A percentile compares a stretch with the other conserved stretches of the same genome.
These are phyloP conservation scores for Carpinus fangiana DNA, from an alignment of 306 rosid genomes.

Conservation along the genomic window DNA sequence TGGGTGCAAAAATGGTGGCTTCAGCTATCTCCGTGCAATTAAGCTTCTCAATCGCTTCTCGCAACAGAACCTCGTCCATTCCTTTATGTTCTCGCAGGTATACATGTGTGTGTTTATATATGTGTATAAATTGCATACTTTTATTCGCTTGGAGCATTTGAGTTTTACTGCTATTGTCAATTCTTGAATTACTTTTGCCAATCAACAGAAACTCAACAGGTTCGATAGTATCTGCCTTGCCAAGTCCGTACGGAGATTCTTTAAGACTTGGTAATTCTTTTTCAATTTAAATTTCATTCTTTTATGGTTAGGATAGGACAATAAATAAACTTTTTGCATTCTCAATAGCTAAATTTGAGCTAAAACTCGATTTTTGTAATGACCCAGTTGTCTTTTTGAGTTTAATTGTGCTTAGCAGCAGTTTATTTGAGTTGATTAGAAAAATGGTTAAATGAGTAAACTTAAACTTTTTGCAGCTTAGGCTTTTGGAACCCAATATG, in stretches of 20 bases:
- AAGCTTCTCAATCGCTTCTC: conserved; percentile 60
- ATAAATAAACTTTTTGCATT: neutral
- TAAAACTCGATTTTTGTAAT: conserved; percentile 2
- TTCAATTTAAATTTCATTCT: conserved; percentile 3
- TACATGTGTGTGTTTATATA: neutral
- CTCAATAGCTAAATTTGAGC: neutral
- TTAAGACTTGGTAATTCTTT: conserved; percentile 48
- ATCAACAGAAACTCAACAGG: conserved; percentile 46
- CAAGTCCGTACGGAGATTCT: conserved; percentile 48
- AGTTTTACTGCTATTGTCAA: neutral
- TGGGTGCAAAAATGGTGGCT: conserved; percentile 53
- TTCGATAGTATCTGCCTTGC: conserved; percentile 51
- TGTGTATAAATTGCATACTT: neutral
- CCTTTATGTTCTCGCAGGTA: conserved; percentile 50
- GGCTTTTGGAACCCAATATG: neutral
- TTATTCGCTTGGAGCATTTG: neutral
- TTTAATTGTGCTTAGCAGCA: conserved; percentile 1
- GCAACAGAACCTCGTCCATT: conserved; percentile 36
- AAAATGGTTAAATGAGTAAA: no score
- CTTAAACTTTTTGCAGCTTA: no score
- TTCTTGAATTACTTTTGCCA: conserved; percentile 1
- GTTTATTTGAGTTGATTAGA: neutral
- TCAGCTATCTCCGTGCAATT: conserved; percentile 54
- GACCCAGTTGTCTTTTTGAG: conserved; percentile 10
- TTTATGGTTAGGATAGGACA: neutral